phyloP scores from a whole-genome alignment of 306 rosid genomes.

The Cyamopsis tetragonoloba region DNA sequence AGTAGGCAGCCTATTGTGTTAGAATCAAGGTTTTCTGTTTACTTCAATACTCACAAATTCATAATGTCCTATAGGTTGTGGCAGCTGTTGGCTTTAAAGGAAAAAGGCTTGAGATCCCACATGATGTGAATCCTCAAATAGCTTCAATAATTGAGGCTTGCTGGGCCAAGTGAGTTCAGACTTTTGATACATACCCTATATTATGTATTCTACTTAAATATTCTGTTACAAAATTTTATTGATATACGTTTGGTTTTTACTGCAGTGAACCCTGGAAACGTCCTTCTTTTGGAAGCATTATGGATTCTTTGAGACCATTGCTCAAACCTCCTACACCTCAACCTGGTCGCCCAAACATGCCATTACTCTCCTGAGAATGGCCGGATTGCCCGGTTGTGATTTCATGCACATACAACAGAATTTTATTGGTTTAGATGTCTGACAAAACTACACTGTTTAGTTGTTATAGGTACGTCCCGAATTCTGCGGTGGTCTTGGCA shows the following conservation, averaged over 20 bases:
- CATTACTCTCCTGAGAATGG: constrained; percentile 53
- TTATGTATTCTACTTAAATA: background rate
- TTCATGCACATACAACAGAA: constrained; percentile 61
- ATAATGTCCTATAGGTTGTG: constrained; percentile 59
- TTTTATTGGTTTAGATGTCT: constrained; percentile 49
- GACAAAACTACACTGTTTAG: constrained; percentile 42
- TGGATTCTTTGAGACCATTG: constrained; percentile 84
- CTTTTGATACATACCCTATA: background rate
- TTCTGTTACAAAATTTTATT: background rate
- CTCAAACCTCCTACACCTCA: constrained; percentile 68
- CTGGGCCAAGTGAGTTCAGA: constrained; percentile 91
- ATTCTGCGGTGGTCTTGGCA: constrained; percentile 11
- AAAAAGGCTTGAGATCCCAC: constrained; percentile 90
- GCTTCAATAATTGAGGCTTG: constrained; percentile 85
- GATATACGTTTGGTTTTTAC: constrained; percentile 26
- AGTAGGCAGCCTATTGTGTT: background rate
- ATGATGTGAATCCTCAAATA: constrained; percentile 66
- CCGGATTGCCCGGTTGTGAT: constrained; percentile 34
- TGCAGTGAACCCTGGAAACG: constrained; percentile 98
- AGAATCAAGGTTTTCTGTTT: background rate
- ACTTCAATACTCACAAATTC: constrained; percentile 11
- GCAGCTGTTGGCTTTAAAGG: constrained; percentile 94
- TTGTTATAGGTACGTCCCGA: constrained; percentile 47
- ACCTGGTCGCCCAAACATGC: constrained; percentile 58
- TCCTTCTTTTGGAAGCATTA: constrained; percentile 79